These are phyloP conservation scores for Pseudocercospora fuligena DNA, from an alignment of 2,329 filamentous ascomycete genomes.

Conservation along the genomic window DNA sequence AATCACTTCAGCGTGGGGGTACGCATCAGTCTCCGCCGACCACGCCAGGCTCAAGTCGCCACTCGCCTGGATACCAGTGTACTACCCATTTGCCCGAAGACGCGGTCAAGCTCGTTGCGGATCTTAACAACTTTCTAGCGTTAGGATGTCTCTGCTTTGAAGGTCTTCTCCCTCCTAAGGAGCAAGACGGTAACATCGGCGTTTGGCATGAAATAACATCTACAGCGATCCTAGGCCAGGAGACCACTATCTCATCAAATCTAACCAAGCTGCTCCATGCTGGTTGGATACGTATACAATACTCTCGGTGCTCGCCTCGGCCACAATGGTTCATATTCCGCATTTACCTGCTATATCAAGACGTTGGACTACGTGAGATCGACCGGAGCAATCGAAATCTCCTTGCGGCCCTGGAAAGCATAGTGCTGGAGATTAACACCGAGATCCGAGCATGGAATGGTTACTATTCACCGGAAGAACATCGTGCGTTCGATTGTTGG, in stretches of 20 bases:
- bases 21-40: background rate
- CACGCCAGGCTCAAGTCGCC: slow-evolving; percentile 1
- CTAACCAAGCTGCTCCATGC: slow-evolving; percentile 24
- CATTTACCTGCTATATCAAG: slow-evolving; percentile 44
- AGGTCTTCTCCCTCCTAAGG: slow-evolving; percentile 6
- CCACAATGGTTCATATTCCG: slow-evolving; percentile 26
- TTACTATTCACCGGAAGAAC: slow-evolving; percentile 24
- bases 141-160: slow-evolving; percentile 33
- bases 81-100: background rate
- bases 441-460: slow-evolving; percentile 63
- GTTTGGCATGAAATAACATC: slow-evolving; percentile 18
- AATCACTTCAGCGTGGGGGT: background rate
- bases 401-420: slow-evolving; percentile 49
- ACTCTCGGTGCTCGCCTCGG: slow-evolving; percentile 10
- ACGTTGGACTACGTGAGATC: slow-evolving; percentile 62
- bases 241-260: slow-evolving; percentile 9
- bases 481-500: slow-evolving; percentile 46
- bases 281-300: slow-evolving; percentile 32
- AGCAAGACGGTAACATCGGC: slow-evolving; percentile 2
- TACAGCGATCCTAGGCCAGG: background rate
- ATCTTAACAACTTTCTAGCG: slow-evolving; percentile 33
- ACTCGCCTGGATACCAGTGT: background rate
- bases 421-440: slow-evolving; percentile 63
- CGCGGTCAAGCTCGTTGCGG: slow-evolving; percentile 10
- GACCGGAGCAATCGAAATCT: slow-evolving; percentile 55